A percentile compares a stretch with the other conserved stretches of the same genome.
phyloP scores from a whole-genome alignment of 805 yeast genomes.

The Yarrowia deformans region DNA sequence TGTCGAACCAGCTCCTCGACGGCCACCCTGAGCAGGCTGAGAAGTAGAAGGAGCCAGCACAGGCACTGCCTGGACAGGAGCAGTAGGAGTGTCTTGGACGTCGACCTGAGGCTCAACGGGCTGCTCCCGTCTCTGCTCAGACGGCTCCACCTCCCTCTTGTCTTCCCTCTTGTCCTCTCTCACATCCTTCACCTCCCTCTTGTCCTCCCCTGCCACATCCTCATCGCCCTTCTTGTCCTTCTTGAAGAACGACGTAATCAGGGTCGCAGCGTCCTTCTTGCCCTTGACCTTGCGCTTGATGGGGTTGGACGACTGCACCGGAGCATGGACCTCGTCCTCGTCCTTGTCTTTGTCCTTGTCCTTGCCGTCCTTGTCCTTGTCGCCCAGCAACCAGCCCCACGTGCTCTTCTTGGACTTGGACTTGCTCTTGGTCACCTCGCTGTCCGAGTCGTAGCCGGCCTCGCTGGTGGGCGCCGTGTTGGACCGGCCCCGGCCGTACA shows the following conservation, averaged over 20 bases:
- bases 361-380: conserved; percentile 40
- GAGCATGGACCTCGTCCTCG: conserved; percentile 29
- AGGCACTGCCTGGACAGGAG: background rate
- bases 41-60: background rate
- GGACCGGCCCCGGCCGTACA: conserved; percentile 18
- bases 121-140: background rate
- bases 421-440: conserved; percentile 18
- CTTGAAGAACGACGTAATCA: conserved; percentile 45
- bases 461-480: conserved; percentile 22
- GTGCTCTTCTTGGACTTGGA: conserved; percentile 35
- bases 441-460: conserved; percentile 30
- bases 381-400: conserved; percentile 39
- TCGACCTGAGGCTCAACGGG: background rate
- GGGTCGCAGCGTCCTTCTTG: conserved; percentile 42
- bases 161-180: background rate
- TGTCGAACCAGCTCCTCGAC: background rate
- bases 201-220: background rate
- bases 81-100: background rate
- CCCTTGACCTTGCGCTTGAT: conserved; percentile 37
- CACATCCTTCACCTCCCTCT: background rate
- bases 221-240: conserved; percentile 41
- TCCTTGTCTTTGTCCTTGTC: conserved; percentile 38
- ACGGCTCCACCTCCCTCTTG: conserved; percentile 1
- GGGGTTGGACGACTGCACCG: conserved; percentile 42
- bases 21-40: background rate